Conservation (phyloP, 1,139 yeast species). For the Arxiozyma heterogenica region DNA sequence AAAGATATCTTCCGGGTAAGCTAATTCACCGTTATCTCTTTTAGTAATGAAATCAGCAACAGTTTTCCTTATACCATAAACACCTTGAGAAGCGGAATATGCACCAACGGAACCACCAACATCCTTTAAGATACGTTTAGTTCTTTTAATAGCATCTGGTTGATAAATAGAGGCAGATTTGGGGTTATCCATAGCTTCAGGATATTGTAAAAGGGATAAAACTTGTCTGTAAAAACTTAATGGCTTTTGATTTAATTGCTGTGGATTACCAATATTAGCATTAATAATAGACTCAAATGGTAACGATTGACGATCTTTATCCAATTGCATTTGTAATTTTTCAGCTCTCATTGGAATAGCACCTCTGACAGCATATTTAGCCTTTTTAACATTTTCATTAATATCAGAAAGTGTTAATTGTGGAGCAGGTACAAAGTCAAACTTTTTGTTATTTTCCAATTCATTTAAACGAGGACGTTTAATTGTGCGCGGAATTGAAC, state of each 20-base stretch:
- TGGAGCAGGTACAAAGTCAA: conserved; percentile 25
- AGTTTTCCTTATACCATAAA: conserved; percentile 55
- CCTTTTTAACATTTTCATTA: conserved; percentile 66
- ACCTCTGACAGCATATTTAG: conserved; percentile 95
- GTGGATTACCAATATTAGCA: conserved; percentile 96
- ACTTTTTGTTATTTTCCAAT: neutral
- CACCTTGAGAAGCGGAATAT: conserved; percentile 89
- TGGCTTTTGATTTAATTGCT: conserved; percentile 88
- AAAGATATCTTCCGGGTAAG: conserved; percentile 65
- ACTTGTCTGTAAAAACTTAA: conserved; percentile 93
- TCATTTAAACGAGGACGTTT: conserved; percentile 2
- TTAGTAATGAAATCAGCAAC: conserved; percentile 70
- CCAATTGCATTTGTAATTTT: conserved; percentile 53
- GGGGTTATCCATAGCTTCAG: conserved; percentile 40
- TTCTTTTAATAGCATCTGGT: conserved; percentile 64
- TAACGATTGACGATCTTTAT: conserved; percentile 46
- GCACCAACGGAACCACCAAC: conserved; percentile 82
- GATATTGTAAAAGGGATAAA: conserved; percentile 75
- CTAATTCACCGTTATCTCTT: conserved; percentile 57
- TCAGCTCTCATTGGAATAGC: conserved; percentile 89
- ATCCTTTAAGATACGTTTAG: conserved; percentile 46
- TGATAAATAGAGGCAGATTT: conserved; percentile 39
- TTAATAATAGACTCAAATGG: conserved; percentile 73
- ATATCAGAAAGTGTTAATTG: conserved; percentile 41
- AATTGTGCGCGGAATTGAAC: conserved; percentile 1